Evolutionary conservation across 2,329 filamentous ascomycete genomes (phyloP).

Genomic region (Colletotrichum sp.): DNA sequence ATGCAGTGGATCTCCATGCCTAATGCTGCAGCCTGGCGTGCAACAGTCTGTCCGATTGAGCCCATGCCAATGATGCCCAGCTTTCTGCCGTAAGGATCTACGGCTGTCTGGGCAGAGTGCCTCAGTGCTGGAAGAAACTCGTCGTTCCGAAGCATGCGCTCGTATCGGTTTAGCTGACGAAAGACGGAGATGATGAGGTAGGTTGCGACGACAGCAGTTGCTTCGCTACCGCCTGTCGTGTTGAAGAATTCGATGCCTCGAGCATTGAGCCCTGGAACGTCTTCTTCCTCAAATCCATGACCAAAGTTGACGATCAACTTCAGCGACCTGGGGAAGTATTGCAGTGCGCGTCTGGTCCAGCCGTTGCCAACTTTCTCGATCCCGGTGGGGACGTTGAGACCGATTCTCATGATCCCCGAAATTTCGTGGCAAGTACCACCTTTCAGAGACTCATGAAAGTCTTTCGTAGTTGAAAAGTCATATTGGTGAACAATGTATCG

Average conservation of each 20-base stretch:
- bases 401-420: neutral
- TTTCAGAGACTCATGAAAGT: neutral
- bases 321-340: neutral
- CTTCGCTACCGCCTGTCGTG: neutral
- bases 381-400: neutral
- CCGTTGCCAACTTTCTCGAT: neutral
- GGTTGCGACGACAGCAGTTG: neutral
- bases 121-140: neutral
- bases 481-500: neutral
- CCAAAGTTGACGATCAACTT: neutral
- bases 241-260: neutral
- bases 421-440: neutral
- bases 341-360: neutral
- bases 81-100: neutral
- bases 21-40: neutral
- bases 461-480: neutral
- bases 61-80: slow-evolving; percentile 4
- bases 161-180: neutral
- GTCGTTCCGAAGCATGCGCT: neutral
- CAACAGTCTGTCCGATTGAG: neutral
- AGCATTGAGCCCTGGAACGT: neutral
- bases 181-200: neutral
- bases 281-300: neutral
- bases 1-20: slow-evolving; percentile 2
- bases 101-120: neutral